These are phyloP conservation scores for Juglanconis oblonga DNA, from an alignment of 2,329 filamentous ascomycete genomes.

Conservation along the genomic window DNA sequence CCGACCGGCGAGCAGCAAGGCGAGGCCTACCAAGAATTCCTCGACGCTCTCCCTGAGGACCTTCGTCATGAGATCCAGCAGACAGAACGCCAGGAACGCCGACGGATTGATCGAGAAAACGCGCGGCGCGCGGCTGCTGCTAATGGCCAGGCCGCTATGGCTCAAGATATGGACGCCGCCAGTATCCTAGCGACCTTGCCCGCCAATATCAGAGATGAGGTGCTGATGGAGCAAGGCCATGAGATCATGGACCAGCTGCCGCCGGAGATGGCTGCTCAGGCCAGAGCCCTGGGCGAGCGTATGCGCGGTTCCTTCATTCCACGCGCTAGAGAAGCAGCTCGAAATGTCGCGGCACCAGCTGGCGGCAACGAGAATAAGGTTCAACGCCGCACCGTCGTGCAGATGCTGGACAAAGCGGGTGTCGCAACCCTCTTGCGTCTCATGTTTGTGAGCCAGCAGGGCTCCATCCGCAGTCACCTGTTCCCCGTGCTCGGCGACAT, in stretches of 20 bases:
- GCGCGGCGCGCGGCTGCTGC: conserved; percentile 64
- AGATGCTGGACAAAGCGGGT: conserved; percentile 95
- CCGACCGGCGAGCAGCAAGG: conserved; percentile 68
- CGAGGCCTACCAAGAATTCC: conserved; percentile 88
- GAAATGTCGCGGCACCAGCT: conserved; percentile 24
- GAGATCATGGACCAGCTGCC: conserved; percentile 81
- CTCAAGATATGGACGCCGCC: conserved; percentile 80
- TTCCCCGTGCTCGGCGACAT: conserved; percentile 87
- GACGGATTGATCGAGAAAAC: conserved; percentile 82
- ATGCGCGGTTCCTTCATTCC: conserved; percentile 27
- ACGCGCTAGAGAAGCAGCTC: conserved; percentile 26
- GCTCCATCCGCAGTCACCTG: conserved; percentile 77
- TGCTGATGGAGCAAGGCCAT: conserved; percentile 88
- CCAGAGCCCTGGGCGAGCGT: conserved; percentile 62
- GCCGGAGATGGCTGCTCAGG: conserved; percentile 81
- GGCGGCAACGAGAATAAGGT: conserved; percentile 51
- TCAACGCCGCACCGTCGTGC: conserved; percentile 78
- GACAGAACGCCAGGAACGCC: conserved; percentile 84
- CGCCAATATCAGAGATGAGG: conserved; percentile 76
- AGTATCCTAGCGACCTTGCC: conserved; percentile 91
- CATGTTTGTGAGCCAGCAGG: conserved; percentile 95
- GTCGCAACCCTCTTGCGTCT: conserved; percentile 95
- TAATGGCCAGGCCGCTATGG: conserved; percentile 47
- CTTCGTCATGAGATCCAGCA: conserved; percentile 87
- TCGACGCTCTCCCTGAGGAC: conserved; percentile 87